Evolutionary conservation across 2,329 filamentous ascomycete genomes (phyloP), one percentile per base, ranked within the genome.

Genomic region (Colletotrichum phormii): DNA sequence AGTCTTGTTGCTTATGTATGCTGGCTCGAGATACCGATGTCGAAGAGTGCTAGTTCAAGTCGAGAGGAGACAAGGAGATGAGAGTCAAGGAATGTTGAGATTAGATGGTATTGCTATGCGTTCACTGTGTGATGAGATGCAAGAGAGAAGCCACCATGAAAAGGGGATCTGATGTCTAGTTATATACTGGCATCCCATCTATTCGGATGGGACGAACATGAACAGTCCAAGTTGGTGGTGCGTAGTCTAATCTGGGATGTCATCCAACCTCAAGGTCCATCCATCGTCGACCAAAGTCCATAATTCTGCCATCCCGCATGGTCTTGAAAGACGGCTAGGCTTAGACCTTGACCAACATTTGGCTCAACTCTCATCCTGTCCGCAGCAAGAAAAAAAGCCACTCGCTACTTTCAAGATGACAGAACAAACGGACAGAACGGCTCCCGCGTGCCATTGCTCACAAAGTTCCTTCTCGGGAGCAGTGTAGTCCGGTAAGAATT

Each of bases 221-320:
- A 13, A 7, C 26, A 42, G 42, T 29, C 42, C 15, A 26, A 26
- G 24, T 29, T 42, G 7, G 37, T 51, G 55, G 54, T 35, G n/a
- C 18, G 29, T n/a, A 31, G 53, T 54, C 70, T 70, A 72, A 61
- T 72, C 64, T 61, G 66, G 66, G 61, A 49, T 46, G 49, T 7
- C 22, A 6, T 54, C 67, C 63, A 67, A 64, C 60, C 18, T 33
- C 42, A 3, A 64, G 31, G 33, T n/a, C 71, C 37, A 61, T 26
- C 22, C 66, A 62, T 51, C 67, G 46, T 65, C 29, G 31, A 57
- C 66, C 58, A 64, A 22, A n/a, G 61, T 46, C 35, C 68, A 58
- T 4, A 35, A 35, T 35, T 4, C 26, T 29, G 37, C 42, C 42
- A 49, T 49, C 42, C 18, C 42, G 42, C 42, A 9, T 4, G 42